Percentiles rank a stretch among this genome's conserved stretches.
Conservation (phyloP, 164 flowering plant species). For the Aristolochia contorta region DNA sequence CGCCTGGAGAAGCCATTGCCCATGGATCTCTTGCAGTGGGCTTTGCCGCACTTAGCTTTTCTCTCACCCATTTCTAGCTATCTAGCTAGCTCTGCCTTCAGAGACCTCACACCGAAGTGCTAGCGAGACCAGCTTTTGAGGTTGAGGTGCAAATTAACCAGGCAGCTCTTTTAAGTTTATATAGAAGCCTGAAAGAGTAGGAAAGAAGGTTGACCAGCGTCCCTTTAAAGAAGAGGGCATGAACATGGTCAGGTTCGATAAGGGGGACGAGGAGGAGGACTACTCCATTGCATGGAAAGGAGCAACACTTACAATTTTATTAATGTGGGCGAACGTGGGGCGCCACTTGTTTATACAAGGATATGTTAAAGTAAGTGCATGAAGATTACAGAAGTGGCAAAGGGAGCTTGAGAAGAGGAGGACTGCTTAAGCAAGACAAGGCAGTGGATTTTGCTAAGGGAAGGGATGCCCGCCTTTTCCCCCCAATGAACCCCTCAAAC, state of each 20-base stretch:
- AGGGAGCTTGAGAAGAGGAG: constrained; percentile 4
- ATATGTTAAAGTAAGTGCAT: constrained; percentile 9
- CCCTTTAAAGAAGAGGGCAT: constrained; percentile 1
- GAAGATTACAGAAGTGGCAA: constrained; percentile 6
- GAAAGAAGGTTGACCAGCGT: neutral
- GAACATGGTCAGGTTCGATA: constrained; percentile 10
- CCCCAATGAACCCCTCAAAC: too few species aligned
- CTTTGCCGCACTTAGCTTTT: neutral
- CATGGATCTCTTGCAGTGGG: constrained; percentile 13
- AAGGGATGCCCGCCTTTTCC: constrained; percentile 2
- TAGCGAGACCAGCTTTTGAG: neutral
- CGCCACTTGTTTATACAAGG: neutral
- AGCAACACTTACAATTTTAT: neutral
- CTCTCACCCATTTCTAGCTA: constrained; percentile 16
- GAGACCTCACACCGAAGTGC: neutral
- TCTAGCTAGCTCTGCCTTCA: neutral
- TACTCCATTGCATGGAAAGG: constrained; percentile 6
- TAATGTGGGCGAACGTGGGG: constrained; percentile 4
- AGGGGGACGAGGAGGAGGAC: neutral
- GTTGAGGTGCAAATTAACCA: too few species aligned
- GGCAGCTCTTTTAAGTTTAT: neutral
- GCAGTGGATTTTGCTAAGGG: constrained; percentile 2
- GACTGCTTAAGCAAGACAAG: constrained; percentile 14
- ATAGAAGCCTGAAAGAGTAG: neutral
- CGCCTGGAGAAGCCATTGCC: constrained; percentile 38